Conservation (phyloP, 2,329 filamentous ascomycete genomes). For the Chaetothyriales sp. region DNA sequence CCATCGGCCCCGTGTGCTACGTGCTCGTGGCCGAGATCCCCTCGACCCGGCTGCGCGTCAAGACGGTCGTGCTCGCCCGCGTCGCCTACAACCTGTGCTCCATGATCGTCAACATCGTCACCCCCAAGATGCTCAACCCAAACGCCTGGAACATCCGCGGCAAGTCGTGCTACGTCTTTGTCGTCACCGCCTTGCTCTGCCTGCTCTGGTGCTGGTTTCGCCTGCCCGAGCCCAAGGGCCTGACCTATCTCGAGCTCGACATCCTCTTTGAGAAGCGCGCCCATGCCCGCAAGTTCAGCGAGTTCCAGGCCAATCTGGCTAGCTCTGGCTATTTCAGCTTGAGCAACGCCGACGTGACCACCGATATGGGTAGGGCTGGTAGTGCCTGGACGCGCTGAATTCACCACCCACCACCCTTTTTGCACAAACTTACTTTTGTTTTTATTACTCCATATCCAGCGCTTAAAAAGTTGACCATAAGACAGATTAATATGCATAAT, state of each 20-base stretch:
- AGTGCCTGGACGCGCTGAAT: background rate
- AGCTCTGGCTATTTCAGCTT: conserved; percentile 16
- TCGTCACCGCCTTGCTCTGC: conserved; percentile 22
- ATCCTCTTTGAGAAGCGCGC: conserved; percentile 27
- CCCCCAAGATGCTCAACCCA: conserved; percentile 21
- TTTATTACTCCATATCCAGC: too few relatives aligned
- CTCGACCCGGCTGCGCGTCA: conserved; percentile 37
- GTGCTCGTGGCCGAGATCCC: conserved; percentile 39
- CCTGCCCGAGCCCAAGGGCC: conserved; percentile 27
- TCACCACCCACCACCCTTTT: too few relatives aligned
- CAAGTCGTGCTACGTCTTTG: conserved; percentile 28
- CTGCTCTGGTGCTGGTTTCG: conserved; percentile 27
- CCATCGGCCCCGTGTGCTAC: conserved; percentile 40
- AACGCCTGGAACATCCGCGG: conserved; percentile 26
- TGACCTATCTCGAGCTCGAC: conserved; percentile 29
- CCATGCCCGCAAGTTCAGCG: conserved; percentile 23
- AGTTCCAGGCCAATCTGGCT: conserved; percentile 16
- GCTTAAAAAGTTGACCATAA: too few relatives aligned
- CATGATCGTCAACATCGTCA: conserved; percentile 30
- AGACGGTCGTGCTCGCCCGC: conserved; percentile 38
- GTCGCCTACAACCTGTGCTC: conserved; percentile 34
- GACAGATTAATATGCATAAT: too few relatives aligned
- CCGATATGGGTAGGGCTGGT: background rate
- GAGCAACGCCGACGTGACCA: conserved; percentile 4
- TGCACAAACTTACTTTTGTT: too few relatives aligned